phyloP scores from a whole-genome alignment of 495 filamentous ascomycete genomes.

The Xylaria longipes region DNA sequence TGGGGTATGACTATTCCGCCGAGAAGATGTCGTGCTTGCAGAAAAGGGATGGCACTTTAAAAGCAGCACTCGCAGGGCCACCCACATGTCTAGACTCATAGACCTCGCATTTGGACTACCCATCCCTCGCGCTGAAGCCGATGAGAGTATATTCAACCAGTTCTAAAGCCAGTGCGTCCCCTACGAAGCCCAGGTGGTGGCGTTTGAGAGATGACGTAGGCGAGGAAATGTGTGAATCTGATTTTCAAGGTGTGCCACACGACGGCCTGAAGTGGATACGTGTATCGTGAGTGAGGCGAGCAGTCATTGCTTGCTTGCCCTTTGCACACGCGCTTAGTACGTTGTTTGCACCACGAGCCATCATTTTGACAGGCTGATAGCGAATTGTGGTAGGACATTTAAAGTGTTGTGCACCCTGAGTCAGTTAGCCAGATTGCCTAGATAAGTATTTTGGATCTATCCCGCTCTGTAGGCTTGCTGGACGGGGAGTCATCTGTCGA shows the following conservation, averaged over 20 bases:
- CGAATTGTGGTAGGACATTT: neutral
- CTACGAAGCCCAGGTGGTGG: neutral
- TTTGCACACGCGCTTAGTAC: neutral
- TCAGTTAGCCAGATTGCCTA: neutral
- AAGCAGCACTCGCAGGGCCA: neutral
- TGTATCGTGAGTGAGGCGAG: neutral
- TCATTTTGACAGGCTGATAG: neutral
- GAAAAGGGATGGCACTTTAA: neutral
- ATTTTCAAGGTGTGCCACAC: conserved; percentile 3
- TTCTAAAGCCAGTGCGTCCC: neutral
- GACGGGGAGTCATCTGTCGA: neutral
- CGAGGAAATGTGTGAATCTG: neutral
- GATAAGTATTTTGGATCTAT: neutral
- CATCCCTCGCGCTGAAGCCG: neutral
- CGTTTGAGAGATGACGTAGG: neutral
- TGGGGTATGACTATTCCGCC: neutral
- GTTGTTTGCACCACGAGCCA: neutral
- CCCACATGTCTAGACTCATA: neutral
- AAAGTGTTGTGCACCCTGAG: neutral
- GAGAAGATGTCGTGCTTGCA: neutral
- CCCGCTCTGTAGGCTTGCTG: neutral
- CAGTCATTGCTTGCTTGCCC: neutral
- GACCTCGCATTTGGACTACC: neutral
- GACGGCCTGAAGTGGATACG: neutral
- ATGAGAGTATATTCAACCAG: neutral